Percentiles rank a stretch among this genome's conserved stretches.
phyloP scores from a whole-genome alignment of 305 asterid genomes.

The Andrographis paniculata region DNA sequence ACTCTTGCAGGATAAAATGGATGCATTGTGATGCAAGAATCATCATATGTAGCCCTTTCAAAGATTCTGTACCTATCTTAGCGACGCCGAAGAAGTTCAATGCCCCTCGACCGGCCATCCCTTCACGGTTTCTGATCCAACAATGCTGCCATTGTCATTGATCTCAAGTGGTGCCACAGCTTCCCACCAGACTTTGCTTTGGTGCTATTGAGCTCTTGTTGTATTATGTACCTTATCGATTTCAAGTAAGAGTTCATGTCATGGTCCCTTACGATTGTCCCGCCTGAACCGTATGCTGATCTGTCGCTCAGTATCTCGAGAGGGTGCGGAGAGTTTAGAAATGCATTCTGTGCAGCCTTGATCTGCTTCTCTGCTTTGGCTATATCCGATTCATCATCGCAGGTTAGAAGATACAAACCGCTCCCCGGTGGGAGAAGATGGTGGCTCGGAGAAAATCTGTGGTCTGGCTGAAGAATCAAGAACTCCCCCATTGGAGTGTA shows the following conservation, averaged over 20 bases:
- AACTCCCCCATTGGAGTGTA: slow-evolving; percentile 82
- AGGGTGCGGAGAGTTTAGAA: slow-evolving; percentile 85
- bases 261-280: slow-evolving; percentile 79
- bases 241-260: slow-evolving; percentile 69
- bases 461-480: slow-evolving; percentile 81
- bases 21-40: slow-evolving; percentile 73
- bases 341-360: slow-evolving; percentile 49
- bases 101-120: slow-evolving; percentile 30
- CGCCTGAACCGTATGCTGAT: slow-evolving; percentile 78
- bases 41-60: slow-evolving; percentile 52
- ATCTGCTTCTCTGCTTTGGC: slow-evolving; percentile 49
- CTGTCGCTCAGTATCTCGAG: slow-evolving; percentile 90
- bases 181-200: slow-evolving; percentile 70
- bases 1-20: slow-evolving; percentile 73
- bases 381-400: slow-evolving; percentile 29
- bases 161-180: slow-evolving; percentile 36
- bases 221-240: slow-evolving; percentile 54
- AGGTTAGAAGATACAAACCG: slow-evolving; percentile 61
- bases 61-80: slow-evolving; percentile 51
- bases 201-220: slow-evolving; percentile 53
- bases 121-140: slow-evolving; percentile 25
- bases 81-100: slow-evolving; percentile 45
- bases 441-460: slow-evolving; percentile 75
- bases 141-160: slow-evolving; percentile 33
- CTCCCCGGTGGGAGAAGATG: slow-evolving; percentile 84